These are phyloP conservation scores for Quercus dentata DNA, from an alignment of 306 rosid genomes.

Conservation along the genomic window DNA sequence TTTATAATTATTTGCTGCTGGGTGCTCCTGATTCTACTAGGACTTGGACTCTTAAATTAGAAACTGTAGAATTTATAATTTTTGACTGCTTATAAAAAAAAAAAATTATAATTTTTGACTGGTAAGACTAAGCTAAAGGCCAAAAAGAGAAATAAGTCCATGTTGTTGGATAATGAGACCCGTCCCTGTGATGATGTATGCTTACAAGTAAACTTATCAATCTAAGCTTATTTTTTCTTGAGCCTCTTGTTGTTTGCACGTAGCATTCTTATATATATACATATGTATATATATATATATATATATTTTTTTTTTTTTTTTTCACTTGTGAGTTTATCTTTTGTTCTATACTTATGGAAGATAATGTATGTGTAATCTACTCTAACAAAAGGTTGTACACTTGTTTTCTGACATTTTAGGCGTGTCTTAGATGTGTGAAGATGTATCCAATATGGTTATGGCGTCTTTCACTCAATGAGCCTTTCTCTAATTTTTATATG, in stretches of 20 bases:
- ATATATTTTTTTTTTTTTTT: not conserved
- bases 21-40: not conserved
- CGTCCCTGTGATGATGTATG: not conserved
- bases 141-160: not conserved
- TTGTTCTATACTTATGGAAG: not conserved
- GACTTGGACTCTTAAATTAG: not conserved
- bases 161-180: not conserved
- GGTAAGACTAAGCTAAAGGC: not conserved
- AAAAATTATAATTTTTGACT: not conserved
- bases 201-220: not conserved
- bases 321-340: not conserved
- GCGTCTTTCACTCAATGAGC: not conserved
- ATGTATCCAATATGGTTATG: too few relatives aligned
- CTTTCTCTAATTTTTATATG: not conserved
- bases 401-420: not conserved
- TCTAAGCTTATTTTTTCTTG: not conserved
- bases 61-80: not conserved
- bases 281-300: too few relatives aligned
- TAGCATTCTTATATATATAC: not conserved
- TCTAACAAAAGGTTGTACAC: not conserved
- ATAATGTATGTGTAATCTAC: not conserved
- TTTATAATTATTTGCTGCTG: not conserved
- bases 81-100: not conserved
- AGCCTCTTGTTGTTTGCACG: not conserved
- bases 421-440: too few relatives aligned